Percentiles rank a stretch among this genome's conserved stretches.
These are phyloP conservation scores for Nannochloris sp. DNA, from an alignment of 139 green algal genomes.

Conservation along the genomic window DNA sequence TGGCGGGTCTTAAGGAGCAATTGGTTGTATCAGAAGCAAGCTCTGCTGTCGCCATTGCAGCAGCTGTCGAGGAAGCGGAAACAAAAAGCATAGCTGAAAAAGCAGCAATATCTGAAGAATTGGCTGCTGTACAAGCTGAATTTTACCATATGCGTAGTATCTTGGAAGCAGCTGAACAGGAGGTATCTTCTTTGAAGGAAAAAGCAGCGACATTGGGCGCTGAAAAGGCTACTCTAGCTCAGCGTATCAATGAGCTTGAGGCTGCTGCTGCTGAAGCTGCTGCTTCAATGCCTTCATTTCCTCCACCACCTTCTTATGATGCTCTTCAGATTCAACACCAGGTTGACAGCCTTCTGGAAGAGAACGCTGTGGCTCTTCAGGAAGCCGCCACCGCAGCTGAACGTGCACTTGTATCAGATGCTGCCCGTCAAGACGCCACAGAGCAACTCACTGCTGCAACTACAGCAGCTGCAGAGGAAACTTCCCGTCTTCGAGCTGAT, in stretches of 20 bases:
- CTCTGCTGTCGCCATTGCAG: not conserved
- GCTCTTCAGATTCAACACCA: not conserved
- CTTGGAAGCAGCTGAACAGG: no score
- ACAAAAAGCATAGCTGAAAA: not conserved
- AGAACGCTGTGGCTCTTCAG: not conserved
- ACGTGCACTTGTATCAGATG: not conserved
- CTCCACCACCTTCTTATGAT: no score
- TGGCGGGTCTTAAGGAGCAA: not conserved
- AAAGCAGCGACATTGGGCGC: no score
- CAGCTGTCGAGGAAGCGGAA: not conserved
- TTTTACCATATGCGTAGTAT: no score
- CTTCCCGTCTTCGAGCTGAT: not conserved
- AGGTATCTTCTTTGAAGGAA: no score
- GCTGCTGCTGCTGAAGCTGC: no score
- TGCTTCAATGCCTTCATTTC: no score
- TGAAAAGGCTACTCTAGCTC: no score
- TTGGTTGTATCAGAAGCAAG: not conserved
- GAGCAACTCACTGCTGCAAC: not conserved
- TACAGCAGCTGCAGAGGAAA: not conserved
- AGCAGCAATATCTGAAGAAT: not conserved
- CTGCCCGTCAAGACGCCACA: not conserved
- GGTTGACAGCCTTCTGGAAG: not conserved
- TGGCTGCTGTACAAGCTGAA: not conserved
- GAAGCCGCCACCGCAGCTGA: not conserved
- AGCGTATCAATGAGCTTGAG: no score